Conservation (phyloP, 2,329 filamentous ascomycete species). For the Calonectria fujianensis region DNA sequence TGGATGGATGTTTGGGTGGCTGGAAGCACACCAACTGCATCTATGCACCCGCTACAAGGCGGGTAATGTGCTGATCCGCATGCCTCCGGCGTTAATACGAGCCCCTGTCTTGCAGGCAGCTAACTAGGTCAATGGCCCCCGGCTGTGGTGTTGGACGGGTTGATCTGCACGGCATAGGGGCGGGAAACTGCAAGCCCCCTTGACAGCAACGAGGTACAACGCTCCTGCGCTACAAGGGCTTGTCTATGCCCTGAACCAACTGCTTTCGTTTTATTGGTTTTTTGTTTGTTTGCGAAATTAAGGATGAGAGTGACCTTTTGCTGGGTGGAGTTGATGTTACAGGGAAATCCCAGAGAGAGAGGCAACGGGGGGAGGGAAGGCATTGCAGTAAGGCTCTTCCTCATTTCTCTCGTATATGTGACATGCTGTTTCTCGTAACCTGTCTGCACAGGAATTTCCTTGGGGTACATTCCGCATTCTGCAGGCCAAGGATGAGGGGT, state of each 20-base stretch:
- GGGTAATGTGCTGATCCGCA: background rate
- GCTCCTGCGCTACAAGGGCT: background rate
- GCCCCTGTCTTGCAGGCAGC: background rate
- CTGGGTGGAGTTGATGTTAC: conserved; percentile 28
- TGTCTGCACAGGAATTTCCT: background rate
- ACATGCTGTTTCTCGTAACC: background rate
- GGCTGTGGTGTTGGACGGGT: conserved; percentile 13
- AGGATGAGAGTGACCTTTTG: background rate
- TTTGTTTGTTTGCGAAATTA: background rate
- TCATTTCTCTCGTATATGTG: background rate
- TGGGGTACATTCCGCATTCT: background rate
- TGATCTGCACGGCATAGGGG: conserved; percentile 27
- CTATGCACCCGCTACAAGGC: too few relatives aligned
- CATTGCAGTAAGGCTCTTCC: background rate
- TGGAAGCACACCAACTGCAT: background rate
- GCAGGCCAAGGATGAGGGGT: background rate
- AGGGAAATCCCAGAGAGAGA: conserved; percentile 9
- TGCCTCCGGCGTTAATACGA: background rate
- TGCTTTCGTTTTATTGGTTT: background rate
- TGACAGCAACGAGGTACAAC: conserved; percentile 11
- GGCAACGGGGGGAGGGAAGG: background rate
- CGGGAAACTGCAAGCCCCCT: conserved; percentile 28
- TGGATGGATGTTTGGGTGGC: background rate
- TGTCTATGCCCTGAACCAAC: background rate
- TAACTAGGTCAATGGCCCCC: background rate